Percentiles rank a stretch among this genome's conserved stretches.
phyloP scores from a whole-genome alignment of 345 rosid species.

The Psidium guajava region DNA sequence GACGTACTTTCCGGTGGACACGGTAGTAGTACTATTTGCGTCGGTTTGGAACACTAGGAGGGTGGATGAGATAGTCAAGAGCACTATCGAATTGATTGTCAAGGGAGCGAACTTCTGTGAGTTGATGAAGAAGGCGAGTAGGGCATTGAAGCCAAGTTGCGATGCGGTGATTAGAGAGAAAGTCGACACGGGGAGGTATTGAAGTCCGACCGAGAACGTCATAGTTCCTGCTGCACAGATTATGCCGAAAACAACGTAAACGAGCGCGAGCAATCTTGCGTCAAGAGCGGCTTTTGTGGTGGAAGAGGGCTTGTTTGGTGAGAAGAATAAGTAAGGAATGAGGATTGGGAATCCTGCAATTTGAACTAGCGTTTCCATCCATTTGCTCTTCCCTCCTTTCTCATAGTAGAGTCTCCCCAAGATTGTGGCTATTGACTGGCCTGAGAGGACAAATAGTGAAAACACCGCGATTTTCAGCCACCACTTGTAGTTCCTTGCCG shows the following conservation, averaged over 20 bases:
- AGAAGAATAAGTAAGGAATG: slow-evolving; percentile 28
- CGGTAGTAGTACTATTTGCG: not conserved
- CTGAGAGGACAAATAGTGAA: slow-evolving; percentile 19
- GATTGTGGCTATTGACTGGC: slow-evolving; percentile 27
- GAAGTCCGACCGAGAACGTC: slow-evolving; percentile 37
- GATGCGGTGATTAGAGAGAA: slow-evolving; percentile 30
- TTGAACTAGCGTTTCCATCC: slow-evolving; percentile 39
- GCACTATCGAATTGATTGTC: slow-evolving; percentile 24
- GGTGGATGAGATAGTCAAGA: slow-evolving; percentile 41
- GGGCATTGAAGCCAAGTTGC: slow-evolving; percentile 41
- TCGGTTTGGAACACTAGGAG: slow-evolving; percentile 22
- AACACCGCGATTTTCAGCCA: slow-evolving; percentile 4
- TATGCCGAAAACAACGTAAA: slow-evolving; percentile 27
- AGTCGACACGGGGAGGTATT: slow-evolving; percentile 45
- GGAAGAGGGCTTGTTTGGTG: not conserved
- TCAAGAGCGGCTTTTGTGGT: not conserved
- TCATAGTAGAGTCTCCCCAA: slow-evolving; percentile 35
- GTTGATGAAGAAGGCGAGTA: slow-evolving; percentile 41
- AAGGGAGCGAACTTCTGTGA: slow-evolving; percentile 34
- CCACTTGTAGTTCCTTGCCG: not conserved
- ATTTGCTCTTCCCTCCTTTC: slow-evolving; percentile 38
- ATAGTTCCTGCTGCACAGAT: slow-evolving; percentile 14
- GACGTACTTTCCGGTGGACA: slow-evolving; percentile 8
- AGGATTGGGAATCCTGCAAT: slow-evolving; percentile 38
- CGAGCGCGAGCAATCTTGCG: not conserved